Base-by-base conservation (phyloP, 2,329 filamentous ascomycete species). In the Cladophialophora immunda region DNA sequence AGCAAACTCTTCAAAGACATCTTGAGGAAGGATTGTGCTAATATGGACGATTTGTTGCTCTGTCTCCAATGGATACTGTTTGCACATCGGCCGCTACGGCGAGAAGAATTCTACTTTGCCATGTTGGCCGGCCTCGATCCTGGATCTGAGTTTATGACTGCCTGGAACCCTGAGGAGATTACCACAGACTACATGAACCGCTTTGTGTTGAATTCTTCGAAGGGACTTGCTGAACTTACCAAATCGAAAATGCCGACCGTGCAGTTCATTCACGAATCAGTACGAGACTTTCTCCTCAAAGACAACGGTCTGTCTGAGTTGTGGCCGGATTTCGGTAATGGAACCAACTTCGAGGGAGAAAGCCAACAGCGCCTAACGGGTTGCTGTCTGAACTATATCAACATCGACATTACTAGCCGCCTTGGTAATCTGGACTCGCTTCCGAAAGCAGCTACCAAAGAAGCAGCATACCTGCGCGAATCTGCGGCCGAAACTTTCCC, bases 1-100 rank as follows among this genome's bases (percentile, higher is more conserved):
- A 72, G 78, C 38, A 76, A 83, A 0, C 70, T 89, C 0, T 89
- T 90, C 66, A 77, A 76, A 2, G 75, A 85, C 17, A 84, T 89
- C 0, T 63, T 89, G 1, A 79, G 65, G 0, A 78, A 84, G 17
- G 85, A 89, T 59, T 19, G 62, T 0, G 41, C 77, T 0, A 78
- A 85, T 4, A 74, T 75, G 55, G 75, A 82, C 0, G 75, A 79
- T 0, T 68, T 88, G 0, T 66, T 89, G 0, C 56, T 68, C 8
- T 62, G 56, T 27, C 55, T 70, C 5, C 68, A 68, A 52, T 70
- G 65, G 68, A 54, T 70, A 17, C 34, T 70, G 7, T 71, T 67
- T 52, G 64, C 70, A 19, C 30, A 73, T 7, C 68, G 75, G 0
- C 83, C 85, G 0, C 64, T 88, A 0, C 76, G 53, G 0, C 80